A percentile compares a stretch with the other conserved stretches of the same genome.
These are phyloP conservation scores for Ustilago lituana DNA, from an alignment of 1,284 basidiomycete genomes.

Conservation along the genomic window DNA sequence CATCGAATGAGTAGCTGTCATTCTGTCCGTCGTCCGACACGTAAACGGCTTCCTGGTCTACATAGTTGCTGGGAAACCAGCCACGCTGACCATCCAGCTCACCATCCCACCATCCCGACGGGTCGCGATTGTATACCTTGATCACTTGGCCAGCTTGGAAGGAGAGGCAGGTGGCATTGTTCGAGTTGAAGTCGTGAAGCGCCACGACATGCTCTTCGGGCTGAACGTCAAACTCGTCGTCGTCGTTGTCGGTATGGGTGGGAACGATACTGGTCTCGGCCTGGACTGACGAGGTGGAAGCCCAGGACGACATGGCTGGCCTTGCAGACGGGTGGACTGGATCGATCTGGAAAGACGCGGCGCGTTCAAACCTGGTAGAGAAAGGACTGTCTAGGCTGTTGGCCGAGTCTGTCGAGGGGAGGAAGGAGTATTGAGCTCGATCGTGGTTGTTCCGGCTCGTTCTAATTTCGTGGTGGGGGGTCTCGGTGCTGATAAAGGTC, in stretches of 20 bases:
- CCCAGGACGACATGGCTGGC: constrained; percentile 20
- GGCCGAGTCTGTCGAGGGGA: constrained; percentile 19
- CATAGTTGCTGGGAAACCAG: constrained; percentile 91
- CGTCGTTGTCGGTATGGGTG: constrained; percentile 13
- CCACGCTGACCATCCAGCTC: constrained; percentile 76
- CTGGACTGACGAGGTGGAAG: constrained; percentile 21
- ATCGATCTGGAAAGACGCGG: constrained; percentile 15
- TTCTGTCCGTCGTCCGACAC: constrained; percentile 35
- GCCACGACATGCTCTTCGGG: constrained; percentile 67
- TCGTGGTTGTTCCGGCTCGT: constrained; percentile 8
- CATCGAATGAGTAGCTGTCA: constrained; percentile 34
- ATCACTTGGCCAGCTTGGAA: constrained; percentile 91
- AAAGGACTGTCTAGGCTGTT: constrained; percentile 26
- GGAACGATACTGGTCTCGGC: constrained; percentile 19
- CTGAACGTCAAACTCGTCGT: constrained; percentile 26
- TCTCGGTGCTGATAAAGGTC: constrained; percentile 5
- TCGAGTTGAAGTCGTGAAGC: constrained; percentile 66
- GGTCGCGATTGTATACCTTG: constrained; percentile 84
- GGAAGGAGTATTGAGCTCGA: constrained; percentile 15
- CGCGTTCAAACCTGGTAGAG: constrained; percentile 23
- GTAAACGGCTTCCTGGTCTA: constrained; percentile 50
- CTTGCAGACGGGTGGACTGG: background rate
- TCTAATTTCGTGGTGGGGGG: too few species aligned
- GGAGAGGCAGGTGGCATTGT: constrained; percentile 75
- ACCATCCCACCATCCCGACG: constrained; percentile 98